Evolutionary conservation across 2,329 filamentous ascomycete species (phyloP).

Genomic region (Cercospora sojina): DNA sequence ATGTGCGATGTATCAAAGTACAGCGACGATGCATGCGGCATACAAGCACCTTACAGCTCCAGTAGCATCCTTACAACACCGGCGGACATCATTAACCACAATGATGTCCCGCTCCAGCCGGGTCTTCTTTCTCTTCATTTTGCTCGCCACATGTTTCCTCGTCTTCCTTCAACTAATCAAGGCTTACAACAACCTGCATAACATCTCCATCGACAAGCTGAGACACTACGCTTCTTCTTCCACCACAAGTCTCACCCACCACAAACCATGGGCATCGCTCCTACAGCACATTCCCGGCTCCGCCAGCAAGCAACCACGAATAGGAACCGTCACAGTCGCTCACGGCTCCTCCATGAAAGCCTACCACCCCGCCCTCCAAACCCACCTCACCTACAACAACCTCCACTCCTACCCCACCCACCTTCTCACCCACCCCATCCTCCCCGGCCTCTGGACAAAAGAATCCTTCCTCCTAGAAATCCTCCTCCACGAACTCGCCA

Average conservation of each 20-base stretch:
- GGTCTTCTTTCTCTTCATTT: not conserved
- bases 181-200: not conserved
- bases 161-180: not conserved
- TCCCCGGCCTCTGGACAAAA: constrained; percentile 47
- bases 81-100: not conserved
- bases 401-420: constrained; percentile 44
- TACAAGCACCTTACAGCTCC: constrained; percentile 2
- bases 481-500: constrained; percentile 40
- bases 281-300: not conserved
- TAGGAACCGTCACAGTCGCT: constrained; percentile 3
- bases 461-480: constrained; percentile 44
- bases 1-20: not conserved
- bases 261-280: not conserved
- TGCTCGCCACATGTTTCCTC: not conserved
- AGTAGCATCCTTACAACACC: not conserved
- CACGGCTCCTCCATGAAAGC: constrained; percentile 26
- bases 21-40: not conserved
- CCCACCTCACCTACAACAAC: constrained; percentile 42
- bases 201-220: not conserved
- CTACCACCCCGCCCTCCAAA: constrained; percentile 43
- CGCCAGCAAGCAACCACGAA: not conserved
- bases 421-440: constrained; percentile 42
- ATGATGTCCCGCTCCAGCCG: not conserved
- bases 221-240: not conserved
- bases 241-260: not conserved